These are phyloP conservation scores for Sindora glabra DNA, from an alignment of 306 rosid genomes.

Conservation along the genomic window DNA sequence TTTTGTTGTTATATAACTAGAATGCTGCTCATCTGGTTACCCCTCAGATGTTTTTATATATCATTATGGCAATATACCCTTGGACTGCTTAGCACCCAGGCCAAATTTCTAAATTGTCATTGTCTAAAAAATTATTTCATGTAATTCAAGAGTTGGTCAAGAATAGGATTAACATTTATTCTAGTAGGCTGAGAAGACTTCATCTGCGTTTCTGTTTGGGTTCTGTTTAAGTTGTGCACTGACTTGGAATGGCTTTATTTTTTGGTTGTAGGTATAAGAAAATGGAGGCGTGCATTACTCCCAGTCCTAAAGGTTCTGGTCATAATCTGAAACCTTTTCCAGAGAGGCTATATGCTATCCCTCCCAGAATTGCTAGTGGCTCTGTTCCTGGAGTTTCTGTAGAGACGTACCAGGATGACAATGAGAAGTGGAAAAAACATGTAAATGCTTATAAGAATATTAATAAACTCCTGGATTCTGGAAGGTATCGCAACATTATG, in stretches of 20 bases:
- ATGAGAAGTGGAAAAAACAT: slow-evolving; percentile 73
- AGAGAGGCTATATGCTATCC: slow-evolving; percentile 62
- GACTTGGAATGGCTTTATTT: slow-evolving; percentile 15
- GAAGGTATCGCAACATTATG: slow-evolving; percentile 95
- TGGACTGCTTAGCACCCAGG: not conserved
- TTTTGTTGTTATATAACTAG: not conserved
- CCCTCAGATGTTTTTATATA: not conserved
- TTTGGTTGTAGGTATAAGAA: slow-evolving; percentile 64
- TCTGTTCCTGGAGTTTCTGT: slow-evolving; percentile 67
- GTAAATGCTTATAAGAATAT: slow-evolving; percentile 74
- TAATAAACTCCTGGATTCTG: slow-evolving; percentile 59
- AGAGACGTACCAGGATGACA: slow-evolving; percentile 59
- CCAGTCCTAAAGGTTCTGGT: slow-evolving; percentile 42
- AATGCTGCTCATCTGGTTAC: not conserved
- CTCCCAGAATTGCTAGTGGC: slow-evolving; percentile 80
- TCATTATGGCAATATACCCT: not conserved
- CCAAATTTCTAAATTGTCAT: not conserved
- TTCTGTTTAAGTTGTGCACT: not conserved
- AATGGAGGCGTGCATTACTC: slow-evolving; percentile 82
- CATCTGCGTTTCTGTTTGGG: too few relatives aligned
- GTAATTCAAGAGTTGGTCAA: not conserved
- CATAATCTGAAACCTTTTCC: slow-evolving; percentile 66
- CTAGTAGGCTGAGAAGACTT: not conserved
- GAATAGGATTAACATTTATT: not conserved
- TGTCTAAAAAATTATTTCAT: not conserved